These are phyloP conservation scores for Ceratocystis cacaofunesta DNA, from an alignment of 2,329 filamentous ascomycete species.

Conservation along the genomic window DNA sequence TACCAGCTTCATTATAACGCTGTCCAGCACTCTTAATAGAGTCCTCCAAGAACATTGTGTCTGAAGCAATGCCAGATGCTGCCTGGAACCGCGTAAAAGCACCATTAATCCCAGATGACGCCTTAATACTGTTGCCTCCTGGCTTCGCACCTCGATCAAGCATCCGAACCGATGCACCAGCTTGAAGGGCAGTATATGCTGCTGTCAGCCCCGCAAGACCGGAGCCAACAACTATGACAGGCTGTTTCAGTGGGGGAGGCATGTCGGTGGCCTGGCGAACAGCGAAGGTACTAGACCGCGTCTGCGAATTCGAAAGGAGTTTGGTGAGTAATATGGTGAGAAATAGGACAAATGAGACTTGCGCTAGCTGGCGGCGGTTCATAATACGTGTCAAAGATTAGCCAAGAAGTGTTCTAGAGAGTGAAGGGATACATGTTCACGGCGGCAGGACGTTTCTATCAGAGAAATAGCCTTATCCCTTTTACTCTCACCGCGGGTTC, in stretches of 20 bases:
- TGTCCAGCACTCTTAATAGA: slow-evolving; percentile 42
- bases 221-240: slow-evolving; percentile 47
- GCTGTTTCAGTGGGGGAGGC: slow-evolving; percentile 14
- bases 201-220: slow-evolving; percentile 49
- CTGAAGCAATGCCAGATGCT: slow-evolving; percentile 23
- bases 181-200: slow-evolving; percentile 39
- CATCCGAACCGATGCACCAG: slow-evolving; percentile 38
- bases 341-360: background rate
- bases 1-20: slow-evolving; percentile 22
- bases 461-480: background rate
- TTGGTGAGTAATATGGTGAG: background rate
- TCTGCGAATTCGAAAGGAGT: background rate
- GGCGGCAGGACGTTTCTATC: background rate
- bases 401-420: background rate
- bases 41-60: slow-evolving; percentile 35
- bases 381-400: background rate
- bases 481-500: background rate
- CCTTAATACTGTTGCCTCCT: slow-evolving; percentile 52
- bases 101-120: slow-evolving; percentile 51
- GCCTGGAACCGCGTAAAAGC: slow-evolving; percentile 43
- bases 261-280: background rate
- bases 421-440: background rate
- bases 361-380: background rate
- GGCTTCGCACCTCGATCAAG: slow-evolving; percentile 45
- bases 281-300: background rate